Evolutionary conservation across 441 rosid genomes (phyloP).

Genomic region (Adansonia gregorii): DNA sequence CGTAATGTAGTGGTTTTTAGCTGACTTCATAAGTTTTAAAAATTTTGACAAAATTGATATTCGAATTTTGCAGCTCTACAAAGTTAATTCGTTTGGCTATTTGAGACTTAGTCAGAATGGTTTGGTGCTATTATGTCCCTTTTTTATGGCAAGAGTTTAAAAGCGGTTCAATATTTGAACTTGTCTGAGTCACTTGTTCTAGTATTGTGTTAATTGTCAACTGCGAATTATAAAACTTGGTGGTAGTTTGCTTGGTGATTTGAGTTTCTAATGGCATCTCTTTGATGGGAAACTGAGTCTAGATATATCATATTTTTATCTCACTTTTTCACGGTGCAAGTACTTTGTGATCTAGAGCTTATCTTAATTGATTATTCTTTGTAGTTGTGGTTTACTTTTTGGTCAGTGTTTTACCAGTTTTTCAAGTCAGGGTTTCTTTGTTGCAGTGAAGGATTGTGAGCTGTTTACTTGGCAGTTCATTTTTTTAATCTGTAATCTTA

Average conservation of each 20-base stretch:
- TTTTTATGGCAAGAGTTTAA: neutral
- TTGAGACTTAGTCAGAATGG: neutral
- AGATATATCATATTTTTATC: neutral
- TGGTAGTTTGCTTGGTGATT: constrained; percentile 16
- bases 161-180: neutral
- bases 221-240: neutral
- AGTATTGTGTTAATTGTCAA: neutral
- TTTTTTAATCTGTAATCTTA: too few relatives aligned
- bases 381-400: too few relatives aligned
- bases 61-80: neutral
- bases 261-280: neutral
- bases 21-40: neutral
- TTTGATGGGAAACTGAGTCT: constrained; percentile 1
- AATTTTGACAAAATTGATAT: neutral
- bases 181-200: neutral
- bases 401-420: too few relatives aligned
- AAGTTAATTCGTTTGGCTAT: neutral
- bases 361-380: neutral
- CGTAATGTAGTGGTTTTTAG: neutral
- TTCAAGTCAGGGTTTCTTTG: too few relatives aligned
- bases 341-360: neutral
- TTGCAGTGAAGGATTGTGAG: too few relatives aligned
- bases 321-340: neutral
- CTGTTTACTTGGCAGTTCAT: too few relatives aligned
- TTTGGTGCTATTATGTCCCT: neutral